Base-by-base conservation (phyloP, 1,139 yeast species). In the Yamadazyma sp. region DNA sequence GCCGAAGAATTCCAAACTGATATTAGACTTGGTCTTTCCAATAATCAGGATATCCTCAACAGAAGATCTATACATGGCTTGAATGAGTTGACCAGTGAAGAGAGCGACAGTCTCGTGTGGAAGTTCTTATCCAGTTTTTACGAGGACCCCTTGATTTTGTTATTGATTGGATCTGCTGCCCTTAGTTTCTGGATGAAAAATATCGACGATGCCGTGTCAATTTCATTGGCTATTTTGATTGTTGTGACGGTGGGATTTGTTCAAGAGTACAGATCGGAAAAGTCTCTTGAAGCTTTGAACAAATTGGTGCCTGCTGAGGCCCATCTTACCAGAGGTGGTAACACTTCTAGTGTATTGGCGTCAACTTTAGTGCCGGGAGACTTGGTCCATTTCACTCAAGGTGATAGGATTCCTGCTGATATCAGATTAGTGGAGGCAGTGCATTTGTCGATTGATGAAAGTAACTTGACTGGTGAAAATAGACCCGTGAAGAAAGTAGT, bases 351-450 rank as follows among this genome's bases (percentile, higher is more conserved):
- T n/a, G 89, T 87, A 3, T 67, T 89, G 49, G 98, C 97, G 0
- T 76, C 89, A 1, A 76, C 78, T 34, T 75, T 92, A 47, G 97
- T 92, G 18, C 97, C 97, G 2, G 98, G 97, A 36, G 97, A 92
- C 59, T 64, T 92, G 56, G 95, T 92, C 27, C 86, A 82, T 53
- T 86, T 92, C 53, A 62, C 81, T 29, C 92, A 88, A 40, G 98
- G 98, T 50, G 98, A 92, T 61, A 75, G 96, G 47, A 83, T 92
- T 39, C 97, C 98, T 1, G 97, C 97, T 0, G 97, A 92, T 61
- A 66, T 90, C 31, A 76, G 97, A 54, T 70, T 92, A 41, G 74
- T 82, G 2, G 83, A 84, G 43, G 80, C 95, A 1, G 84, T 79
- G 16, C 92, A 88, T 54, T 70, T 92, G 48, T 67, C 83, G 23